These are phyloP conservation scores for Trichoderma sp. DNA, from an alignment of 2,329 filamentous ascomycete species.

Conservation along the genomic window DNA sequence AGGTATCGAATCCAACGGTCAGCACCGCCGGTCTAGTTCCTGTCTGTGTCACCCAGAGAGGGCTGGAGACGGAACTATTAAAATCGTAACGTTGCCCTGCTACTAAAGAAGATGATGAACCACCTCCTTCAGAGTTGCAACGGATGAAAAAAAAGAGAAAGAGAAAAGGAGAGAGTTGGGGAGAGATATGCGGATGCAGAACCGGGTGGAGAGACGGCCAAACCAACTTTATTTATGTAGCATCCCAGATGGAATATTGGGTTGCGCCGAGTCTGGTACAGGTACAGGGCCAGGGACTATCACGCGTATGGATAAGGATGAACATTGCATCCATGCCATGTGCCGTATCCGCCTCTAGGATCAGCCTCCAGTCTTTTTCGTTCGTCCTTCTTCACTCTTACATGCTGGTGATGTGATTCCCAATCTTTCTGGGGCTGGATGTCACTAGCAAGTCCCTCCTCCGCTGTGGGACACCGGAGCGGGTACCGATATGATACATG, in stretches of 20 bases:
- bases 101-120: neutral
- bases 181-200: conserved; percentile 1
- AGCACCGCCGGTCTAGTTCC: neutral
- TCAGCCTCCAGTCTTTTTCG: conserved; percentile 1
- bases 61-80: neutral
- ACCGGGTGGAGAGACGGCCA: conserved; percentile 5
- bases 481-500: conserved; percentile 9
- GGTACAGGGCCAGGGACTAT: neutral
- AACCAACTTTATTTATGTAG: conserved; percentile 20
- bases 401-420: neutral
- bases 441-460: neutral
- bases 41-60: neutral
- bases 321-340: conserved; percentile 14
- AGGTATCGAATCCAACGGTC: neutral
- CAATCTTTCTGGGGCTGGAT: neutral
- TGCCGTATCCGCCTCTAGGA: neutral
- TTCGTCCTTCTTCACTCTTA: neutral
- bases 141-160: neutral
- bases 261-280: conserved; percentile 5
- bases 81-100: neutral
- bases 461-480: neutral
- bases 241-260: conserved; percentile 8
- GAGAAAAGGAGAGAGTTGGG: neutral
- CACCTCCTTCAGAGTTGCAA: neutral
- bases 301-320: neutral